These are phyloP conservation scores for Cercospora sp. DNA, from an alignment of 2,329 filamentous ascomycete genomes.

Conservation along the genomic window DNA sequence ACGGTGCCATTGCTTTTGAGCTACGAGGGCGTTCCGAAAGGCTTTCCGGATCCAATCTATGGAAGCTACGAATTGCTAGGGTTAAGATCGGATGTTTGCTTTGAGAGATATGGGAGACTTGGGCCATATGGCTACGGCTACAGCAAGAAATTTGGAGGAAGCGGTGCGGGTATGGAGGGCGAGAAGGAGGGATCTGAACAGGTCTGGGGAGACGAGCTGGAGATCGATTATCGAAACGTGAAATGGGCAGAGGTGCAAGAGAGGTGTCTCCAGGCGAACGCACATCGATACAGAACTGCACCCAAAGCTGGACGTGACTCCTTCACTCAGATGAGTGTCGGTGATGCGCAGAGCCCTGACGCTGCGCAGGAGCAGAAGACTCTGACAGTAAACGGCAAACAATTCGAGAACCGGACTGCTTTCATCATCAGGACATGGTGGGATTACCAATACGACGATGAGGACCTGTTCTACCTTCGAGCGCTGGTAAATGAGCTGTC, in stretches of 20 bases:
- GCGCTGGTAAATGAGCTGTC: conserved; percentile 77
- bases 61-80: conserved; percentile 84
- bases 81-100: conserved; percentile 82
- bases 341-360: conserved; percentile 31
- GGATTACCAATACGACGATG: conserved; percentile 73
- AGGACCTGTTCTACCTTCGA: conserved; percentile 79
- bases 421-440: conserved; percentile 82
- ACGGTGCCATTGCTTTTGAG: conserved; percentile 69
- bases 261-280: conserved; percentile 71
- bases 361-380: conserved; percentile 19
- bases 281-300: conserved; percentile 61
- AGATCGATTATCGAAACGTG: conserved; percentile 74
- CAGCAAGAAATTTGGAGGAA: conserved; percentile 72
- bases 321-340: conserved; percentile 43
- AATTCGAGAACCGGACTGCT: conserved; percentile 61
- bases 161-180: conserved; percentile 80
- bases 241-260: conserved; percentile 78
- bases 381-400: conserved; percentile 27
- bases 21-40: conserved; percentile 74
- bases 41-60: conserved; percentile 79
- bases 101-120: conserved; percentile 84
- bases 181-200: conserved; percentile 77
- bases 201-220: conserved; percentile 70
- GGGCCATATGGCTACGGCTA: conserved; percentile 92
- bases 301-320: conserved; percentile 35